Percentiles rank a stretch among this genome's conserved stretches.
Conservation (phyloP, 2,329 filamentous ascomycete species). For the Talaromyces sp. region DNA sequence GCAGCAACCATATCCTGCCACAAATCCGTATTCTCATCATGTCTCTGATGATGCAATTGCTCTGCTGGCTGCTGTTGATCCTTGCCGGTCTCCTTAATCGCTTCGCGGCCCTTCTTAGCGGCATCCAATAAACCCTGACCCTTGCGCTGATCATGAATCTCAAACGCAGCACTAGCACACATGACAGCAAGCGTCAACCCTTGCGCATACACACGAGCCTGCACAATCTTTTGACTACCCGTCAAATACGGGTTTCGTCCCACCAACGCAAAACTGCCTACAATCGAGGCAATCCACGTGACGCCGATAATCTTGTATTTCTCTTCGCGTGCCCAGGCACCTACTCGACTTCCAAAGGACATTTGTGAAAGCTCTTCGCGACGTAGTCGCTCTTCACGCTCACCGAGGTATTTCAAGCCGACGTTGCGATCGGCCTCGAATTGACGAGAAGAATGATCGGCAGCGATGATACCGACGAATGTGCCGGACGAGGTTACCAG, state of each 20-base stretch:
- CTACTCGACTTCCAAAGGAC: slow-evolving; percentile 54
- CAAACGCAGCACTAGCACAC: slow-evolving; percentile 74
- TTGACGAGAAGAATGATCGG: slow-evolving; percentile 66
- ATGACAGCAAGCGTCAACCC: slow-evolving; percentile 80
- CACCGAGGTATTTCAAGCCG: slow-evolving; percentile 61
- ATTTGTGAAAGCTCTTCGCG: slow-evolving; percentile 54
- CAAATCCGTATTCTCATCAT: slow-evolving; percentile 74
- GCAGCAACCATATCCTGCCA: slow-evolving; percentile 63
- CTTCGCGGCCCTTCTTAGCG: slow-evolving; percentile 68
- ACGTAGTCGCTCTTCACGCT: slow-evolving; percentile 52
- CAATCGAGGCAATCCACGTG: slow-evolving; percentile 78
- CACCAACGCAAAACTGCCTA: slow-evolving; percentile 66
- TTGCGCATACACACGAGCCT: slow-evolving; percentile 92
- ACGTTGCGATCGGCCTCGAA: slow-evolving; percentile 70
- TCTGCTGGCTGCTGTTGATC: slow-evolving; percentile 63
- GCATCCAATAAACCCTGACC: slow-evolving; percentile 49
- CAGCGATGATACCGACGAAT: slow-evolving; percentile 80
- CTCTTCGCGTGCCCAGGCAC: slow-evolving; percentile 72
- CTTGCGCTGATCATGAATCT: slow-evolving; percentile 70
- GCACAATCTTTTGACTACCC: slow-evolving; percentile 80
- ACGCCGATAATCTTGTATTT: slow-evolving; percentile 80
- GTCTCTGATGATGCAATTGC: slow-evolving; percentile 82
- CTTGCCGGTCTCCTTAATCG: slow-evolving; percentile 57
- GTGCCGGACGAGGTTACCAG: slow-evolving; percentile 76
- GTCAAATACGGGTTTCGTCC: slow-evolving; percentile 70